phyloP scores from a whole-genome alignment of 371 early-diverging fungal species.

The Gilbertella persicaria region DNA sequence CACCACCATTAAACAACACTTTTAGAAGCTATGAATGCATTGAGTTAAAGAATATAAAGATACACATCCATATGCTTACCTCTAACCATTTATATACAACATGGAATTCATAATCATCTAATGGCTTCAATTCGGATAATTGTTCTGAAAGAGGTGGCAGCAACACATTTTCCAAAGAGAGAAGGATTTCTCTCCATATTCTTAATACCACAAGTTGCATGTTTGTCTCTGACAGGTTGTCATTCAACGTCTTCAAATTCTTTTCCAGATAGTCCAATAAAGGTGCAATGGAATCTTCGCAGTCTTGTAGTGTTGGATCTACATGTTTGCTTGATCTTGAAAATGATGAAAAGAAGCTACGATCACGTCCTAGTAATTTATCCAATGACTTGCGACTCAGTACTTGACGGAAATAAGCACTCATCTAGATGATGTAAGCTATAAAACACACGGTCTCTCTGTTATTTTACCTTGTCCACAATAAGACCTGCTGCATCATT shows the following conservation, averaged over 20 bases:
- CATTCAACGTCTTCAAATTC: conserved; percentile 78
- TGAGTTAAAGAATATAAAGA: neutral
- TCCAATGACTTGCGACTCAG: conserved; percentile 46
- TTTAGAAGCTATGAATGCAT: conserved; percentile 63
- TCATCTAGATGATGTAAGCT: too few species aligned
- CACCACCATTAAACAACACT: conserved; percentile 87
- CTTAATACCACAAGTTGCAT: conserved; percentile 79
- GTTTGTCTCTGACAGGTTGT: conserved; percentile 74
- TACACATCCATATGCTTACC: conserved; percentile 37
- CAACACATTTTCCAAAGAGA: conserved; percentile 69
- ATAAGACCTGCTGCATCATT: conserved; percentile 71
- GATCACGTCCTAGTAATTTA: conserved; percentile 43
- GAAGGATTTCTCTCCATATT: conserved; percentile 87
- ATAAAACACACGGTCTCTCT: conserved; percentile 2
- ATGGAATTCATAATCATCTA: conserved; percentile 70
- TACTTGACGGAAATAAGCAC: conserved; percentile 62
- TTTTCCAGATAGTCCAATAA: conserved; percentile 88
- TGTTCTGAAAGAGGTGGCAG: conserved; percentile 81
- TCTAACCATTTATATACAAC: conserved; percentile 77
- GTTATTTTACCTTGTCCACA: conserved; percentile 62
- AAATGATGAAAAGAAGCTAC: conserved; percentile 46
- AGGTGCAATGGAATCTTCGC: conserved; percentile 74
- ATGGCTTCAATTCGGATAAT: conserved; percentile 58
- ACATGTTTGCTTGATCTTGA: conserved; percentile 33
- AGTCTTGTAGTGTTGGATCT: conserved; percentile 63